These are phyloP conservation scores for Dichomitus squalens DNA, from an alignment of 1,284 basidiomycete genomes.

Conservation along the genomic window DNA sequence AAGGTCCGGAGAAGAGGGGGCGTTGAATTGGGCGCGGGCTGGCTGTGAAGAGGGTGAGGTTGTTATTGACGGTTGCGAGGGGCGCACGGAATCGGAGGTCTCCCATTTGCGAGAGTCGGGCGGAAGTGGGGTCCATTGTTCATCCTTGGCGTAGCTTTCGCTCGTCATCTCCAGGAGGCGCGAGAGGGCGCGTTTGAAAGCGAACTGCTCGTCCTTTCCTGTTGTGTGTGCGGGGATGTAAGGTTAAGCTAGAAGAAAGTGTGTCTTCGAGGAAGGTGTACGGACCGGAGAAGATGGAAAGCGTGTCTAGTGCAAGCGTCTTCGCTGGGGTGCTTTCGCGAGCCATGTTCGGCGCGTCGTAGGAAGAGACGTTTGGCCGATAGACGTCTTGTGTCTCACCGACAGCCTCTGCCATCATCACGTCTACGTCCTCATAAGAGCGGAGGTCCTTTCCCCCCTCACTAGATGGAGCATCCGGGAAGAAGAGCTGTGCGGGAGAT, in stretches of 20 bases:
- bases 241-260: neutral
- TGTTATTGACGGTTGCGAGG: neutral
- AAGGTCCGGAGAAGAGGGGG: neutral
- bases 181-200: constrained; percentile 70
- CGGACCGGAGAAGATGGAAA: constrained; percentile 67
- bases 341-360: constrained; percentile 48
- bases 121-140: constrained; percentile 49
- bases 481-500: constrained; percentile 58
- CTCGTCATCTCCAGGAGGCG: constrained; percentile 69
- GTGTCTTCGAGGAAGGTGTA: neutral
- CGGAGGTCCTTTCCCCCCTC: constrained; percentile 5
- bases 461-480: constrained; percentile 45
- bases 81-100: neutral
- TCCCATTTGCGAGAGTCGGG: constrained; percentile 42
- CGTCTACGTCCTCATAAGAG: constrained; percentile 35
- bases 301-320: constrained; percentile 41
- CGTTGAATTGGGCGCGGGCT: neutral
- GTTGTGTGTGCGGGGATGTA: neutral
- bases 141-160: constrained; percentile 45
- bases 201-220: constrained; percentile 70
- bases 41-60: neutral
- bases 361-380: constrained; percentile 63
- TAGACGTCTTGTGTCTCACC: constrained; percentile 59
- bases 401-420: constrained; percentile 63
- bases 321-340: constrained; percentile 32